Evolutionary conservation across 768 basidiomycete genomes (phyloP).

Genomic region (Suillus spraguei): DNA sequence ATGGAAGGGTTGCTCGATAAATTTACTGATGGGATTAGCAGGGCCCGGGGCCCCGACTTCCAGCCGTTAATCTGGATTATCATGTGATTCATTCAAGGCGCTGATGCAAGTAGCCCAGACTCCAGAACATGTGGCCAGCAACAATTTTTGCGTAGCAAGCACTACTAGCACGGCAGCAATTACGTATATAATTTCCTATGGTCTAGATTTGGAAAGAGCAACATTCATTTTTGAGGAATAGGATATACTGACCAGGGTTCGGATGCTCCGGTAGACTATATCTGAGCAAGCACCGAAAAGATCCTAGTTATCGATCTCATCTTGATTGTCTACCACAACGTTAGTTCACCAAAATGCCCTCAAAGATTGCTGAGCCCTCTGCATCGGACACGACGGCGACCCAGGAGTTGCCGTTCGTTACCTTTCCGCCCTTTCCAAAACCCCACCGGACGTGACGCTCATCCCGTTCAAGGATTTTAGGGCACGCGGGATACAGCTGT

Average conservation of each 20-base stretch:
- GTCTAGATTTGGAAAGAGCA: constrained; percentile 23
- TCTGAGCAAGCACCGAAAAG: neutral
- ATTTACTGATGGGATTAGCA: no score
- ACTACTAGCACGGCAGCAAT: no score
- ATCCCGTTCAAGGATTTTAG: constrained; percentile 59
- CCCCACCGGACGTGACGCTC: constrained; percentile 49
- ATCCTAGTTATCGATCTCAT: constrained; percentile 9
- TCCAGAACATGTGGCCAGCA: no score
- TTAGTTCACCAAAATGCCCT: constrained; percentile 21
- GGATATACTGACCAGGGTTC: neutral
- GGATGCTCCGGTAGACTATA: constrained; percentile 4
- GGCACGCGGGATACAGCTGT: constrained; percentile 58
- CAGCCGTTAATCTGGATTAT: no score
- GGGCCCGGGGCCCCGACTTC: no score
- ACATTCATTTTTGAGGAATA: no score
- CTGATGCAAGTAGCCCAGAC: no score
- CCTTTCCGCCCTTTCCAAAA: constrained; percentile 51
- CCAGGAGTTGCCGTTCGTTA: constrained; percentile 27
- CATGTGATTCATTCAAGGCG: no score
- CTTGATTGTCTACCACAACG: constrained; percentile 20
- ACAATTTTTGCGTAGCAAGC: no score
- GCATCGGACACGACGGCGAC: constrained; percentile 16
- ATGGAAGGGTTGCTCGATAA: no score
- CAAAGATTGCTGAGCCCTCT: constrained; percentile 17
- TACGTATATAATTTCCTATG: neutral